Base-by-base conservation (phyloP, 305 asterid genomes). In the Lippia alba region DNA sequence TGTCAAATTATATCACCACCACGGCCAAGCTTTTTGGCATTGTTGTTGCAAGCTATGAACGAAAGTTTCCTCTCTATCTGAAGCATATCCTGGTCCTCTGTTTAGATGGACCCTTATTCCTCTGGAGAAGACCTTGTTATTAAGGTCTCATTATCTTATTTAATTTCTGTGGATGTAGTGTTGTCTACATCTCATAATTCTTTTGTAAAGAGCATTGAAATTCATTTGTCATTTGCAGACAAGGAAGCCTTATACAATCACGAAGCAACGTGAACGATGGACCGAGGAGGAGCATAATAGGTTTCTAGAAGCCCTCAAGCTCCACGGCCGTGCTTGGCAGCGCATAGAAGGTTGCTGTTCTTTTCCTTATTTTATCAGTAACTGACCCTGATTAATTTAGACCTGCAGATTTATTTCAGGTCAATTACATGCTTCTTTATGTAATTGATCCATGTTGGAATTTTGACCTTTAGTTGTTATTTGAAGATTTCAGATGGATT, bases 251-350 rank as follows among this genome's bases (percentile, higher is more conserved):
- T 94, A 94, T 72, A 94, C 98, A 30, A 91, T 94, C 59, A 88
- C 97, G 48, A 94, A 94, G 87, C 99, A 94, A 82, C 96, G 97
- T 10, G 97, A 94, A 76, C 84, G 96, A 70, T 91, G 96, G 99
- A 94, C 97, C 10, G 97, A 91, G 80, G 99, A 89, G 91, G 97
- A 94, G 81, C 97, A 94, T 74, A 87, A 81, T 73, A 84, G 88
- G 84, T 94, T 94, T 84, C 77, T 94, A 34, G 99, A 91, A 67
- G 99, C 99, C 63, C 86, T 94, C 83, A 94, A 89, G 86, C 96
- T 91, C 73, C 84, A 91, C 79, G 99, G 99, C 45, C 99, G 96
- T 41, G 92, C 99, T 78, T 94, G 97, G 99, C 99, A 94, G 87
- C 94, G 97, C 39, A 94, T 94, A 79, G 96, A 94, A 94, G 99